Evolutionary conservation across 805 yeast species (phyloP).

Genomic region (Metschnikowia shivogae): DNA sequence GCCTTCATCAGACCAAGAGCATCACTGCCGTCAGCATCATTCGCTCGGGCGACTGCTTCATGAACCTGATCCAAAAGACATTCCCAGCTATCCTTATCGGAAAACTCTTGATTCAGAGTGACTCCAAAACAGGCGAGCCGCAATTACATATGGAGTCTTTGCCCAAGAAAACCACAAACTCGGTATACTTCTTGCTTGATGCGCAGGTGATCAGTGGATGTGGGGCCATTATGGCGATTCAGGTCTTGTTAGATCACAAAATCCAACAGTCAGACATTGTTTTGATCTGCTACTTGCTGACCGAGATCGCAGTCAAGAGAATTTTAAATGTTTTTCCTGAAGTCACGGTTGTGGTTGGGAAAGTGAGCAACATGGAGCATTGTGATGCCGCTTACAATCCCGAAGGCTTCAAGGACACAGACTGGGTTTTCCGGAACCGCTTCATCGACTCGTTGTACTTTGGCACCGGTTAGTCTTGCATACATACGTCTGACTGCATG

Average conservation of each 20-base stretch:
- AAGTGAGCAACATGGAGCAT: slow-evolving; percentile 43
- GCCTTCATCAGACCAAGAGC: slow-evolving; percentile 46
- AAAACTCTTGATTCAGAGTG: slow-evolving; percentile 81
- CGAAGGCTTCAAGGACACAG: slow-evolving; percentile 43
- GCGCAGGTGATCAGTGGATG: slow-evolving; percentile 91
- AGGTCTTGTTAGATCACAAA: slow-evolving; percentile 79
- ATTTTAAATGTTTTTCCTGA: slow-evolving; percentile 69
- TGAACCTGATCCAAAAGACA: slow-evolving; percentile 69
- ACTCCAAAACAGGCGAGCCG: slow-evolving; percentile 89
- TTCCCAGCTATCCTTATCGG: slow-evolving; percentile 80
- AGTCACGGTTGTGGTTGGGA: slow-evolving; percentile 67
- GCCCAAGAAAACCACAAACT: slow-evolving; percentile 40
- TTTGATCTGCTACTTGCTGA: slow-evolving; percentile 67
- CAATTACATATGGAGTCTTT: slow-evolving; percentile 78
- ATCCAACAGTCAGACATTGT: slow-evolving; percentile 58
- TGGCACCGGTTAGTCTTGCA: slow-evolving; percentile 47
- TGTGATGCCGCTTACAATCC: slow-evolving; percentile 25
- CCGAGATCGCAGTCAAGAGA: slow-evolving; percentile 73
- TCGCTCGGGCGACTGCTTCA: slow-evolving; percentile 90
- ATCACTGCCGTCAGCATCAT: slow-evolving; percentile 74
- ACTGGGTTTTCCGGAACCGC: slow-evolving; percentile 61
- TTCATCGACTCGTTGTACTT: slow-evolving; percentile 75
- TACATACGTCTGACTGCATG: not conserved
- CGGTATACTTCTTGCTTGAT: slow-evolving; percentile 67
- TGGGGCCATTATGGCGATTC: slow-evolving; percentile 90